Evolutionary conservation across 192 early-diverging fungal genomes (phyloP).

Genomic region (Obelidium mucronatum): DNA sequence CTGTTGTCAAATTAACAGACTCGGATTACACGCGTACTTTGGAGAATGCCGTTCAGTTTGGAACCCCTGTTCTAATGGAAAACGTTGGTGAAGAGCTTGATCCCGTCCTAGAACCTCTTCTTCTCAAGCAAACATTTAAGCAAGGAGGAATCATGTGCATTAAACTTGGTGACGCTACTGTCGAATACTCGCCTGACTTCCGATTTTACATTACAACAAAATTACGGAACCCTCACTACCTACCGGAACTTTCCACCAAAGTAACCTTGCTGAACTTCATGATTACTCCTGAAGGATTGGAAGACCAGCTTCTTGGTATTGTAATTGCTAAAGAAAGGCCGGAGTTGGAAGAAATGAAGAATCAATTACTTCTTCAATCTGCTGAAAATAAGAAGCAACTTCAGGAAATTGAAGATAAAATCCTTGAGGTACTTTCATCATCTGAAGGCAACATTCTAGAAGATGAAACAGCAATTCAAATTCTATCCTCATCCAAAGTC

Average conservation of each 20-base stretch:
- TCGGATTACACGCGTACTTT: conserved; percentile 63
- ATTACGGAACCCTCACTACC: conserved; percentile 66
- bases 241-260: conserved; percentile 67
- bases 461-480: conserved; percentile 71
- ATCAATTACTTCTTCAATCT: conserved; percentile 63
- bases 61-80: conserved; percentile 66
- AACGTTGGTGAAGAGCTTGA: conserved; percentile 66
- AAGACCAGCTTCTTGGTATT: conserved; percentile 69
- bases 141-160: conserved; percentile 71
- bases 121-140: conserved; percentile 70
- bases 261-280: conserved; percentile 69
- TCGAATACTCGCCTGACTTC: conserved; percentile 70
- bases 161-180: conserved; percentile 60
- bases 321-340: conserved; percentile 70
- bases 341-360: conserved; percentile 68
- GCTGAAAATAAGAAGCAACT: conserved; percentile 70
- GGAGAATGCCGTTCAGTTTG: conserved; percentile 69
- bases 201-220: conserved; percentile 69
- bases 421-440: conserved; percentile 65
- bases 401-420: conserved; percentile 68
- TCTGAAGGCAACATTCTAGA: conserved; percentile 69
- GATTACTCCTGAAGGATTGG: conserved; percentile 70
- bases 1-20: conserved; percentile 65
- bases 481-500: conserved; percentile 67
- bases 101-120: conserved; percentile 65